These are phyloP conservation scores for Cudoniella acicularis DNA, from an alignment of 495 filamentous ascomycete species.

Conservation along the genomic window DNA sequence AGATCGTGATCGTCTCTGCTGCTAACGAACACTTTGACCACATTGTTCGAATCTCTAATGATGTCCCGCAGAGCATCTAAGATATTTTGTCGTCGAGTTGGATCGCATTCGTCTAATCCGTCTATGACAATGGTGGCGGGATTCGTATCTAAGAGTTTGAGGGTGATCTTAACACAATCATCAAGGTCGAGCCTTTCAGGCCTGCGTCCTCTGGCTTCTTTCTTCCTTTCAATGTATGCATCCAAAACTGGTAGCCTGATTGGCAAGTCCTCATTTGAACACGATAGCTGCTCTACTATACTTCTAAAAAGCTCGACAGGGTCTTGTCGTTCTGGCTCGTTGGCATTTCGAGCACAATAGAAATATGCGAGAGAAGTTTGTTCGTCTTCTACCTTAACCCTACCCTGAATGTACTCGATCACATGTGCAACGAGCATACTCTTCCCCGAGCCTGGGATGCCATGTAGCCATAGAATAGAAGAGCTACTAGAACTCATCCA, in stretches of 20 bases:
- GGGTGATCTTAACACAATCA: neutral
- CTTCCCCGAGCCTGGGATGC: conserved; percentile 14
- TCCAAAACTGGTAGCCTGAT: neutral
- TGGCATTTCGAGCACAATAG: conserved; percentile 9
- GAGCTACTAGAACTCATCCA: conserved; percentile 10
- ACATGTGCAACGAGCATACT: conserved; percentile 4
- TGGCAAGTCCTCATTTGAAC: neutral
- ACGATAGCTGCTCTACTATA: conserved; percentile 7
- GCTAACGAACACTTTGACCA: conserved; percentile 37
- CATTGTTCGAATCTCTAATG: conserved; percentile 21
- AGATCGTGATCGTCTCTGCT: conserved; percentile 39
- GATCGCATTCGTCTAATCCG: conserved; percentile 44
- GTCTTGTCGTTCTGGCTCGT: conserved; percentile 16
- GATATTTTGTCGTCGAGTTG: conserved; percentile 26
- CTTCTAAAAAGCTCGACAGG: conserved; percentile 9
- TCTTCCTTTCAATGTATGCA: neutral
- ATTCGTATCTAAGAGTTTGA: conserved; percentile 10
- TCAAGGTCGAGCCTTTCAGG: conserved; percentile 6
- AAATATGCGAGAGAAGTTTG: conserved; percentile 8
- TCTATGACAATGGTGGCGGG: conserved; percentile 39
- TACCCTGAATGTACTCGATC: conserved; percentile 5
- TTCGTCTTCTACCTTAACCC: neutral
- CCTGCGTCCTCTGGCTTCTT: neutral
- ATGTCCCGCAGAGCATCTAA: conserved; percentile 32
- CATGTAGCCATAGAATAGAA: conserved; percentile 16